A percentile compares a stretch with the other conserved stretches of the same genome.
Evolutionary conservation across 805 yeast genomes (phyloP).

Genomic region (Kuraishia borneana): DNA sequence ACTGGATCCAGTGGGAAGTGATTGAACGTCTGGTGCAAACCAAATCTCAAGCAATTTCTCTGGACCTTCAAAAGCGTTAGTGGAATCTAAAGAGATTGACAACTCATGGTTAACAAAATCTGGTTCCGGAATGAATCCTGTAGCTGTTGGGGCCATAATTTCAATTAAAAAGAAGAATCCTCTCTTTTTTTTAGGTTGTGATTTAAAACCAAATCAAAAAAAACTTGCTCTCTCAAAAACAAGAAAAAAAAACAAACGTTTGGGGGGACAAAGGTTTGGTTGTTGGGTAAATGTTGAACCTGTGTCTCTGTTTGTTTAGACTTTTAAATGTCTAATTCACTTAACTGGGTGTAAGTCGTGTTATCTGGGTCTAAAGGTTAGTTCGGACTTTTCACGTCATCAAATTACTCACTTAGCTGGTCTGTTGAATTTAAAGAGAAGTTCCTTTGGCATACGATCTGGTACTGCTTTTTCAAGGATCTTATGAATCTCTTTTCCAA

Average conservation of each 20-base stretch:
- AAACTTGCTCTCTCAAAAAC: constrained; percentile 6
- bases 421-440: constrained; percentile 3
- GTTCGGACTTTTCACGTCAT: not conserved
- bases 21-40: constrained; percentile 48
- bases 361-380: constrained; percentile 14
- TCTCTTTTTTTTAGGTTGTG: constrained; percentile 3
- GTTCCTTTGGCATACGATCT: constrained; percentile 4
- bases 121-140: not conserved
- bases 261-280: constrained; percentile 1
- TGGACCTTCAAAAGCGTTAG: constrained; percentile 95
- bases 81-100: constrained; percentile 71
- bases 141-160: constrained; percentile 1
- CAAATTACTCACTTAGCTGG: constrained; percentile 2
- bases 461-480: no score
- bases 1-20: constrained; percentile 24
- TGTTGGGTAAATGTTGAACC: not conserved
- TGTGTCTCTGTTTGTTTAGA: not conserved
- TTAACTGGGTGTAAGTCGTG: constrained; percentile 8
- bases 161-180: not conserved
- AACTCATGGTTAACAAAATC: constrained; percentile 63
- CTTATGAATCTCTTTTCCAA: not conserved
- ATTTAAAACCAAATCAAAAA: constrained; percentile 5
- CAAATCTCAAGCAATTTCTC: constrained; percentile 87
- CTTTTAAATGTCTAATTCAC: not conserved
- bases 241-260: constrained; percentile 17